Conservation (phyloP, 169 alveolate species). For the Neospora caninum region DNA sequence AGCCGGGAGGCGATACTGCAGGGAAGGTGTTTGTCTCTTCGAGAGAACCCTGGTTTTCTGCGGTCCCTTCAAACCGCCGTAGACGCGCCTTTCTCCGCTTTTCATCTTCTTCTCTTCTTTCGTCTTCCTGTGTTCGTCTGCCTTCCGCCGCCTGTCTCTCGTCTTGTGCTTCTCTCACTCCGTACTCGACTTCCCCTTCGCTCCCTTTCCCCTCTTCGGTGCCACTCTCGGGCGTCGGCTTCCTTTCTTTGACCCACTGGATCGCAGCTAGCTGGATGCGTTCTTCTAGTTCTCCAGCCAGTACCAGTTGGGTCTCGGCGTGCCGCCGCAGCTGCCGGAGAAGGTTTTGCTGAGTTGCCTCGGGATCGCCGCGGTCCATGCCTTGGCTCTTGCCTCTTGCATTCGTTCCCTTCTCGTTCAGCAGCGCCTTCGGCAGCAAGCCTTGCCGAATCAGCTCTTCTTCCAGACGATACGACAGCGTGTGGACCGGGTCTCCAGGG, state of each 20-base stretch:
- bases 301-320: conserved; percentile 13
- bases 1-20: no score
- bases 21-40: not conserved
- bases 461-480: conserved; percentile 20
- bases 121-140: not conserved
- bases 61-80: not conserved
- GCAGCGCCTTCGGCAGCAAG: conserved; percentile 18
- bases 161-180: not conserved
- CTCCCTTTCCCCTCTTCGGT: not conserved
- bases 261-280: not conserved
- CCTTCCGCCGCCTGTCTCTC: not conserved
- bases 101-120: not conserved
- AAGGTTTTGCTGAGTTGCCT: not conserved
- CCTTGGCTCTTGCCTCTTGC: not conserved
- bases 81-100: not conserved
- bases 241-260: not conserved
- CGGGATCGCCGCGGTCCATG: not conserved
- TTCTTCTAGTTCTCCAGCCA: not conserved
- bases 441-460: conserved; percentile 9
- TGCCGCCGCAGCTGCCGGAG: not conserved
- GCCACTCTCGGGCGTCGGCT: not conserved
- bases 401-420: not conserved
- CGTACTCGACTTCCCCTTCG: not conserved
- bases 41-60: not conserved
- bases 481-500: not conserved